phyloP scores from a whole-genome alignment of 2,329 filamentous ascomycete species.

The Pleoardoris graminearum region DNA sequence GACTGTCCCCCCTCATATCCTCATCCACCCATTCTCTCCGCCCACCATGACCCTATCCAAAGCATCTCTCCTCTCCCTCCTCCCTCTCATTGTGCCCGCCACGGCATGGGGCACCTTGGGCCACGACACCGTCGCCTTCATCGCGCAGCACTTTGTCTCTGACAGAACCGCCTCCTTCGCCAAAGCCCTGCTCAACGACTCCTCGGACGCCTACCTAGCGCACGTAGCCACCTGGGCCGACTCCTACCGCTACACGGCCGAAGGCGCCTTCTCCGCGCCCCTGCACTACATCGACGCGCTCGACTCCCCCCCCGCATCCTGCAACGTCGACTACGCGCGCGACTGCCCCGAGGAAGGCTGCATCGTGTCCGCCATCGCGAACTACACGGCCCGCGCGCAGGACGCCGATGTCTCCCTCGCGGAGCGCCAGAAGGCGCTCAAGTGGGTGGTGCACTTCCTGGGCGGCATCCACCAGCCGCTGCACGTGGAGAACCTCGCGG shows the following conservation, averaged over 20 bases:
- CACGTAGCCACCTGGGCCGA: constrained; percentile 60
- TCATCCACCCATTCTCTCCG: neutral
- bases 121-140: constrained; percentile 59
- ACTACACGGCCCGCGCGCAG: constrained; percentile 49
- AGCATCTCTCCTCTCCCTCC: constrained; percentile 26
- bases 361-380: constrained; percentile 58
- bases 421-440: constrained; percentile 51
- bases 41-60: constrained; percentile 30
- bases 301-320: constrained; percentile 52
- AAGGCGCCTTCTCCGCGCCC: constrained; percentile 51
- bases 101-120: constrained; percentile 58
- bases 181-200: constrained; percentile 49
- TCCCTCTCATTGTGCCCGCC: constrained; percentile 28
- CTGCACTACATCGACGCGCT: constrained; percentile 59
- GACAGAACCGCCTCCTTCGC: constrained; percentile 51
- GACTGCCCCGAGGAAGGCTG: constrained; percentile 58
- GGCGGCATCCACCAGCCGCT: constrained; percentile 77
- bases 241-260: constrained; percentile 53
- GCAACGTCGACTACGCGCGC: constrained; percentile 54
- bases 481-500: constrained; percentile 54
- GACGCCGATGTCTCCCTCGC: constrained; percentile 29
- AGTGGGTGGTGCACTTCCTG: constrained; percentile 60
- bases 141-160: constrained; percentile 55
- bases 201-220: constrained; percentile 53
- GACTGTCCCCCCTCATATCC: neutral